phyloP scores from a whole-genome alignment of 208 protist genomes.

The Borovskyia barvae region DNA sequence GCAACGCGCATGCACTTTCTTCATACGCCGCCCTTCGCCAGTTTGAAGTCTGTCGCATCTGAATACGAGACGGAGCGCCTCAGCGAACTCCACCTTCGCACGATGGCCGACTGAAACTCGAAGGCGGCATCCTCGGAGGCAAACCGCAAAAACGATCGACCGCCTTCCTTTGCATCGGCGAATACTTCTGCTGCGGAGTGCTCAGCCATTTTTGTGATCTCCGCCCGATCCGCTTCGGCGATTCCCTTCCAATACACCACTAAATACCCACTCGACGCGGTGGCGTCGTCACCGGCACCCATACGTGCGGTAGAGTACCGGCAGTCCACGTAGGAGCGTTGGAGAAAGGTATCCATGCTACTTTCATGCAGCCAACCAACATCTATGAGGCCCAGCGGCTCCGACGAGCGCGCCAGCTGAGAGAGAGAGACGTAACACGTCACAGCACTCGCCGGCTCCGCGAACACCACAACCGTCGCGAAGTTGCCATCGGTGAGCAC shows the following conservation, averaged over 20 bases:
- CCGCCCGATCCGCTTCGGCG: slow-evolving; percentile 4
- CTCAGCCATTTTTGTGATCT: slow-evolving; percentile 11
- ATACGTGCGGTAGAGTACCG: background rate
- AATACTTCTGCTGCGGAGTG: slow-evolving; percentile 33
- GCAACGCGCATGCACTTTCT: no score
- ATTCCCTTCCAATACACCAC: slow-evolving; percentile 40
- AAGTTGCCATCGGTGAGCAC: slow-evolving; percentile 28
- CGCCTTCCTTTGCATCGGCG: slow-evolving; percentile 66
- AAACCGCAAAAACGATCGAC: slow-evolving; percentile 60
- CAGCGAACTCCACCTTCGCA: slow-evolving; percentile 25
- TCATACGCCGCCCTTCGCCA: slow-evolving; percentile 27
- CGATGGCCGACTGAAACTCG: slow-evolving; percentile 26
- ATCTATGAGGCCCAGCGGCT: slow-evolving; percentile 14
- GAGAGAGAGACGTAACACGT: slow-evolving; percentile 28
- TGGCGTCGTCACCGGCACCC: background rate
- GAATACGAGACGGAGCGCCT: slow-evolving; percentile 53
- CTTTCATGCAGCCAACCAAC: slow-evolving; percentile 73
- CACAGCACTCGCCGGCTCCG: slow-evolving; percentile 19
- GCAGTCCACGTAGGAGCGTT: slow-evolving; percentile 49
- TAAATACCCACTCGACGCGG: slow-evolving; percentile 28
- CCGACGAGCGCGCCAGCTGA: slow-evolving; percentile 4
- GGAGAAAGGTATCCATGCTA: slow-evolving; percentile 19
- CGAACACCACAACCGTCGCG: slow-evolving; percentile 35
- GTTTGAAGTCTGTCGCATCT: slow-evolving; percentile 33
- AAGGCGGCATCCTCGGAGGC: slow-evolving; percentile 37